These are phyloP conservation scores for Dysphania ambrosioides DNA, from an alignment of 148 eudicot species.

Conservation along the genomic window DNA sequence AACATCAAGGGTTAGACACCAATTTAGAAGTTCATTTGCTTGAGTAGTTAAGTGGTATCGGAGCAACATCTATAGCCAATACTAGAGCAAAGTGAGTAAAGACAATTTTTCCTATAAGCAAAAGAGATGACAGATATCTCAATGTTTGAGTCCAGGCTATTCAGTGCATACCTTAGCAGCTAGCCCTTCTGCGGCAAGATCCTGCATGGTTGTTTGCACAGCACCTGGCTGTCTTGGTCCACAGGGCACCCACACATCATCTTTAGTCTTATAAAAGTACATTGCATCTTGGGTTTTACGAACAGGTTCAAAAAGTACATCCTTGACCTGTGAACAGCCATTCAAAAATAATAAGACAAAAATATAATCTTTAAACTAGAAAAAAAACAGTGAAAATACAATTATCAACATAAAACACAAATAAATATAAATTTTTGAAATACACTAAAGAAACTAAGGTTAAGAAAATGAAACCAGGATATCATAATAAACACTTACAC, in stretches of 20 bases:
- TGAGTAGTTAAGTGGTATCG: too few relatives aligned
- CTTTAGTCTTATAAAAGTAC: constrained; percentile 58
- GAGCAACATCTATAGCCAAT: background rate
- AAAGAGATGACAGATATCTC: background rate
- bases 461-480: constrained; percentile 1
- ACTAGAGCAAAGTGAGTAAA: background rate
- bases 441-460: background rate
- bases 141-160: background rate
- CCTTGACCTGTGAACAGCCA: constrained; percentile 62
- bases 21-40: background rate
- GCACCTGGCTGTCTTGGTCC: constrained; percentile 91
- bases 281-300: constrained; percentile 98
- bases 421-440: background rate
- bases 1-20: background rate
- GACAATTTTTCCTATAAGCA: background rate
- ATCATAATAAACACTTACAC: constrained; percentile 60
- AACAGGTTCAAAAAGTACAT: constrained; percentile 94
- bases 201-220: constrained; percentile 85
- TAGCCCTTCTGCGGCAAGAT: constrained; percentile 77
- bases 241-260: constrained; percentile 76
- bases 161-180: constrained; percentile 59
- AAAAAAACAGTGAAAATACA: background rate
- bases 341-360: background rate
- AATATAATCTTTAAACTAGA: background rate
- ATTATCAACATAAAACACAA: background rate